Conservation (phyloP, 140 eudicot species). For the Cichorium intybus region DNA sequence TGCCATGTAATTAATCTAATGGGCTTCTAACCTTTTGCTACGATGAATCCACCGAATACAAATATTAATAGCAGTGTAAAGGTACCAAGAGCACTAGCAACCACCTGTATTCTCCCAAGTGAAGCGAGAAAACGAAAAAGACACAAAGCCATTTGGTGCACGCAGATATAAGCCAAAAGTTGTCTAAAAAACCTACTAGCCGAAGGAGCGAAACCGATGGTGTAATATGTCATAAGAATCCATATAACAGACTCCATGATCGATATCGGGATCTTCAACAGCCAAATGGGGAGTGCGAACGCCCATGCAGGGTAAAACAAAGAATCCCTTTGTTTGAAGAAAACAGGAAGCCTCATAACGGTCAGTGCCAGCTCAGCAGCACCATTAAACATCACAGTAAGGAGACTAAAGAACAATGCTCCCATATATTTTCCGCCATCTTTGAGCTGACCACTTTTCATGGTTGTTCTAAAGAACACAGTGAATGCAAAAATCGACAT, state of each 20-base stretch:
- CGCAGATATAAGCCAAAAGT: conserved; percentile 47
- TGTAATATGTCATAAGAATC: conserved; percentile 52
- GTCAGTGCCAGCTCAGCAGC: conserved; percentile 63
- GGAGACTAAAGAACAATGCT: conserved; percentile 61
- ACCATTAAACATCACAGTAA: conserved; percentile 62
- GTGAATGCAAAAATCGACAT: conserved; percentile 49
- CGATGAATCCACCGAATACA: conserved; percentile 65
- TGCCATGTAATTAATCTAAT: not conserved
- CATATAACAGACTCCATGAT: conserved; percentile 53
- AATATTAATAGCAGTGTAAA: conserved; percentile 50
- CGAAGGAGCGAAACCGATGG: conserved; percentile 62
- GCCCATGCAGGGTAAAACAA: conserved; percentile 75
- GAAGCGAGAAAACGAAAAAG: conserved; percentile 57
- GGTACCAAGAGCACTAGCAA: conserved; percentile 54
- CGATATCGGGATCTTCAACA: conserved; percentile 57
- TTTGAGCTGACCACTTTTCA: conserved; percentile 42
- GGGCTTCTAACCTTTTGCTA: conserved; percentile 49
- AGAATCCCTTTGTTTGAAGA: conserved; percentile 58
- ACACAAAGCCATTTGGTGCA: conserved; percentile 68
- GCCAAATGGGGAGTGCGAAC: conserved; percentile 58
- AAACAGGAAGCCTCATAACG: conserved; percentile 59
- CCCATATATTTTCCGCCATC: conserved; percentile 54
- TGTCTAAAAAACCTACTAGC: conserved; percentile 53
- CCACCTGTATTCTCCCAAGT: conserved; percentile 54
- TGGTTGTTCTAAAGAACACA: conserved; percentile 58